Base-by-base conservation (phyloP, 139 green algal species). In the Gonium pectorale region DNA sequence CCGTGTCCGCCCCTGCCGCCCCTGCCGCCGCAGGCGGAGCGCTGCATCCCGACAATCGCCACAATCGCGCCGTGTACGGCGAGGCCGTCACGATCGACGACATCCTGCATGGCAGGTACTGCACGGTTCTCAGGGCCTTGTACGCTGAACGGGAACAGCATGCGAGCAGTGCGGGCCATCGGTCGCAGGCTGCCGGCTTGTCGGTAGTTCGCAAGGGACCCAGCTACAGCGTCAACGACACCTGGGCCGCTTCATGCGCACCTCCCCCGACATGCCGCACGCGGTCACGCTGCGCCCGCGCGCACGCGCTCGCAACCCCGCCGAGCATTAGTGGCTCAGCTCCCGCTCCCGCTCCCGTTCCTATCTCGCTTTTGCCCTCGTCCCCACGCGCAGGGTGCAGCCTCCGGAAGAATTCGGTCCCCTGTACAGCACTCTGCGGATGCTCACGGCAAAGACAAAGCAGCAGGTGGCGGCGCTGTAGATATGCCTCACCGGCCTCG, bases 1-100 rank as follows among this genome's bases (percentile, higher is more conserved):
- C 22, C 21, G 54, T 9, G 54, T 63, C 22, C n/a, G 54, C 38
- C 26, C 5, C 26, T 3, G 40, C 40, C 40, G 5, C 26, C 38
- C 38, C 19, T 38, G 3, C 38, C 7, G 3, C 5, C 68, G 26
- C 75, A 83, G 75, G 75, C 29, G 75, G 75, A 21, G 75, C 60
- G 27, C 75, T 83, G 40, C 75, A 83, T 21, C 75, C 75, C 35
- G 75, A 83, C 43, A 63, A 83, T 19, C 75, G 75, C 40, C 75
- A 72, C 75, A 83, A 73, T 60, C 75, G 75, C 5, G 75, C 75
- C 11, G 75, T 83, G 75, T 83, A 83, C 75, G 75, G 75, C 60
- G 75, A 83, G 19, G 43, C n/a, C 40, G 38, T 63, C n/a, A 64
- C 59, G 11, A 22, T 67, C 0, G 75, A 83, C 31, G 75, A 83